Evolutionary conservation across 129 eudicot species (phyloP).

Genomic region (Kitagawia praeruptora): DNA sequence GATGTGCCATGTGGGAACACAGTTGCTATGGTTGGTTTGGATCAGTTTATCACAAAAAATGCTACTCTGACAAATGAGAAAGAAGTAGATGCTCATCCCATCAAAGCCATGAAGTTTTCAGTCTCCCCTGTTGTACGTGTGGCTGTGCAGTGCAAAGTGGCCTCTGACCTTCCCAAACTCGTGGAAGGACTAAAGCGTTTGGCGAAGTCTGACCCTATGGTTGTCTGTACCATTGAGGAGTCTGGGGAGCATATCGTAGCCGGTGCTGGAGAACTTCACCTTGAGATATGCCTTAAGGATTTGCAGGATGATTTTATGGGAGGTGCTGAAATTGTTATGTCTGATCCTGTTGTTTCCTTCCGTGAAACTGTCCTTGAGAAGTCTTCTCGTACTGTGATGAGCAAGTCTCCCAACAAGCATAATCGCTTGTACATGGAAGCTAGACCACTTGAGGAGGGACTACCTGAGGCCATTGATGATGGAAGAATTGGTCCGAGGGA

Average conservation of each 20-base stretch:
- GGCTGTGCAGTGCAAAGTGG: constrained; percentile 43
- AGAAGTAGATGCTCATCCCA: constrained; percentile 17
- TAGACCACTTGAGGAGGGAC: constrained; percentile 36
- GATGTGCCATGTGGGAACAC: constrained; percentile 49
- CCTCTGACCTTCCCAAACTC: constrained; percentile 36
- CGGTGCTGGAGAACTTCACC: constrained; percentile 42
- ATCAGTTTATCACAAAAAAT: constrained; percentile 24
- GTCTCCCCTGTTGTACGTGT: constrained; percentile 50
- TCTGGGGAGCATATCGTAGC: constrained; percentile 32
- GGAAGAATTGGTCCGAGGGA: constrained; percentile 34
- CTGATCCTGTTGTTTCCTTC: constrained; percentile 33
- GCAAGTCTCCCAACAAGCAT: constrained; percentile 42
- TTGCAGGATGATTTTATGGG: constrained; percentile 37
- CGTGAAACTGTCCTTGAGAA: constrained; percentile 36
- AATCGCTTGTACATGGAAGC: constrained; percentile 37
- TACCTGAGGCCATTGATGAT: constrained; percentile 31
- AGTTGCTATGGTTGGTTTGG: constrained; percentile 11
- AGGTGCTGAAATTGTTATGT: constrained; percentile 24
- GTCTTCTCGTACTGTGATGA: constrained; percentile 29
- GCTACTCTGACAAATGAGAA: constrained; percentile 41
- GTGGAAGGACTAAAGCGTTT: constrained; percentile 33
- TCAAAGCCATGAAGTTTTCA: constrained; percentile 17
- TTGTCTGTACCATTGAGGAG: constrained; percentile 33
- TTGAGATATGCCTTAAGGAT: constrained; percentile 35
- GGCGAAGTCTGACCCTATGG: constrained; percentile 38